A percentile compares a stretch with the other conserved stretches of the same genome.
Conservation (phyloP, 805 yeast genomes). For the Spathaspora sp. region DNA sequence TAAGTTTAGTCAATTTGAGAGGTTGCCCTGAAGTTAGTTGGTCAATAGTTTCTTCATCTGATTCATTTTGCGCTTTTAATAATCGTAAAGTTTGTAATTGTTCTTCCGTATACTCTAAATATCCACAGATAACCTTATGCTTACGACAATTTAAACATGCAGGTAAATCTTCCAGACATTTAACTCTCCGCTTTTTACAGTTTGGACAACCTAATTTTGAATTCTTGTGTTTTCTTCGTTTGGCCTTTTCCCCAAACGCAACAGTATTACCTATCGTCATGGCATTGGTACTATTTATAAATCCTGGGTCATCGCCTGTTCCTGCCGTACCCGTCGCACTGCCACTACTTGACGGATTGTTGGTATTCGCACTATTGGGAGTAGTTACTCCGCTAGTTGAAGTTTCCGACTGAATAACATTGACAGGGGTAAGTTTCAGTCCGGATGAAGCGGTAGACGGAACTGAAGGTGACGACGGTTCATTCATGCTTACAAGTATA, state of each 20-base stretch:
- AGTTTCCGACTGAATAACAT: background rate
- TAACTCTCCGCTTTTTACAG: conserved; percentile 48
- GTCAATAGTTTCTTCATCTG: background rate
- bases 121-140: conserved; percentile 37
- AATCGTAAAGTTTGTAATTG: conserved; percentile 25
- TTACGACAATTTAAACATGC: conserved; percentile 37
- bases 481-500: background rate
- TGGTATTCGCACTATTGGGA: background rate
- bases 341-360: background rate
- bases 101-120: conserved; percentile 29
- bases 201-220: conserved; percentile 45
- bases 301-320: background rate
- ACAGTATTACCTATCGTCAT: background rate
- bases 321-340: background rate
- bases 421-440: background rate
- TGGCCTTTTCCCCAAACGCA: conserved; percentile 7
- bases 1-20: background rate
- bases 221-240: conserved; percentile 30
- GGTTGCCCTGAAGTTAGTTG: background rate
- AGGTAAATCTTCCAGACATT: conserved; percentile 43
- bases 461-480: background rate
- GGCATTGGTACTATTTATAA: background rate
- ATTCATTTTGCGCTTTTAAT: conserved; percentile 2
- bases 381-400: background rate
- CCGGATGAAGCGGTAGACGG: background rate